Evolutionary conservation across 176 grass and related monocot species (phyloP), one percentile per base, ranked within the genome.

Genomic region (Musa troglodytarum): DNA sequence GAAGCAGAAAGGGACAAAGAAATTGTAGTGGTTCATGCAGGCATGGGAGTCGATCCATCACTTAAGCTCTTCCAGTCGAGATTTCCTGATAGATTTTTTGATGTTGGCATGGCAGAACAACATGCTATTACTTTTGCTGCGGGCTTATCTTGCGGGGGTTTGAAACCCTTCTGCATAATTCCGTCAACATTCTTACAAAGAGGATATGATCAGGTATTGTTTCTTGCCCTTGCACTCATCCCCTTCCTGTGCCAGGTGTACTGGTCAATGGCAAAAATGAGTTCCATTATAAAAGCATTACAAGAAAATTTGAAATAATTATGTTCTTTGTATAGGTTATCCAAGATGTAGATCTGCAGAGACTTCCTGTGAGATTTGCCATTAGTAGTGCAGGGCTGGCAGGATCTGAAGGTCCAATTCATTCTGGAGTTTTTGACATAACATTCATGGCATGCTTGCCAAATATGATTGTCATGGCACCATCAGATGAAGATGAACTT

Each of bases 391-490:
- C 90, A 74, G 90, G 90, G 65, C 79, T 92, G 53, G 87, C 84
- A 26, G 86, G 90, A 56, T 84, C 84, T 61, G 81, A 89, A 28
- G 86, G 86, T 10, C 87, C 90, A 64, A 84, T 63, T 77, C 88
- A 80, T 43, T 85, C 78, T 61, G 90, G 90, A 67, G 58, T 87
- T 52, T 92, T 87, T 84, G 87, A 92, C 76, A 81, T 92, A 54
- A 84, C 90, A 53, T 92, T 89, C 73, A 87, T 86, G 90, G 86
- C 86, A 73, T 92, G 87, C 63, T 80, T 92, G 57, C 90, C 90
- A 74, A 92, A 92, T 79, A 89, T 87, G 90, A 82, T 92, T 77
- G 90, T 89, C 21, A 92, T 92, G 90, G 88, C 90, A 66, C 90
- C 87, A 66, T 89, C 87, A 53, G 72, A 87, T 82, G 86, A 86